A percentile compares a stretch with the other conserved stretches of the same genome.
Evolutionary conservation across 768 basidiomycete genomes (phyloP).

Genomic region (Tricholoma terreum): DNA sequence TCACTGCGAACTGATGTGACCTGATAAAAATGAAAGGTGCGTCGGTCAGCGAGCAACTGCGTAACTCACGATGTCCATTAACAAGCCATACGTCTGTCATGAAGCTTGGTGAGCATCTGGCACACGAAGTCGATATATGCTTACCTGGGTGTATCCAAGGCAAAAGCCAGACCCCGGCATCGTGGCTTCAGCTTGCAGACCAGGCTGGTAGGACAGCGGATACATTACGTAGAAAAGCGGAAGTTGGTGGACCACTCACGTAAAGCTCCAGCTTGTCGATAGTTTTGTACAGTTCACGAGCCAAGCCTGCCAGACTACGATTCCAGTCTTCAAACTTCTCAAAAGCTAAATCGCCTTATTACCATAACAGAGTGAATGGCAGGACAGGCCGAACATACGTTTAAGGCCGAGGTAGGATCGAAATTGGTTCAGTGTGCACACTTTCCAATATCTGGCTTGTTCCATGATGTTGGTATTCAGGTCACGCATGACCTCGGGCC

Average conservation of each 20-base stretch:
- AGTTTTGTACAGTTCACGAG: background rate
- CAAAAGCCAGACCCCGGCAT: background rate
- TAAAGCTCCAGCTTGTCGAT: background rate
- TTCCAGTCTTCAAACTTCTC: background rate
- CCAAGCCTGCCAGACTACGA: background rate
- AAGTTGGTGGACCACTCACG: background rate
- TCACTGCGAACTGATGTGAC: background rate
- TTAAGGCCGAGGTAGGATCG: background rate
- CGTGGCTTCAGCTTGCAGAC: background rate
- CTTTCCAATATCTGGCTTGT: background rate
- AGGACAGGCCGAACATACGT: background rate
- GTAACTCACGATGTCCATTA: conserved; percentile 13
- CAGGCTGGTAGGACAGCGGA: background rate
- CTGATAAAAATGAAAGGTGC: no score
- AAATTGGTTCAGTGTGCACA: background rate
- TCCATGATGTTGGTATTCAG: background rate
- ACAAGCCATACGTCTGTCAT: background rate
- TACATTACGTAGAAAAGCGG: background rate
- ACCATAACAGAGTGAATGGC: background rate
- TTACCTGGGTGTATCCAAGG: conserved; percentile 5
- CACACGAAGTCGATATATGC: background rate
- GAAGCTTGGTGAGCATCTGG: background rate
- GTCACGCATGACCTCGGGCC: background rate
- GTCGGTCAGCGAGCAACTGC: no score
- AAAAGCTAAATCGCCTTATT: background rate